Percentiles rank a stretch among this genome's conserved stretches.
These are phyloP conservation scores for Aspergillus ochraceus DNA, from an alignment of 2,329 filamentous ascomycete genomes.

Conservation along the genomic window DNA sequence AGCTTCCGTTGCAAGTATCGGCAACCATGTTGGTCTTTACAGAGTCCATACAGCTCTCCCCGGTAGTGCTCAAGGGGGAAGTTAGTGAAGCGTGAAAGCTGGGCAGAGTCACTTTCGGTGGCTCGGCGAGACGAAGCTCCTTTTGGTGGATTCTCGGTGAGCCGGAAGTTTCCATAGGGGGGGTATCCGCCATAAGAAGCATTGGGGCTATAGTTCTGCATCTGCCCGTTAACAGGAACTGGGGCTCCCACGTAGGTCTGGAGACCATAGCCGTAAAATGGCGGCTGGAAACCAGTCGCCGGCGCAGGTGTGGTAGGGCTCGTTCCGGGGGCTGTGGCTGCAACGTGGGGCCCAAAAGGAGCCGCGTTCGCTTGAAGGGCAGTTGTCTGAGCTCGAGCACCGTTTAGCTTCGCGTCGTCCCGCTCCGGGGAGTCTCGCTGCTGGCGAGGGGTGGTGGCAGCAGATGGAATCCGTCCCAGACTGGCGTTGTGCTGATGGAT, in stretches of 20 bases:
- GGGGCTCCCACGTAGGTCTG: slow-evolving; percentile 57
- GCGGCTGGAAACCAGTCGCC: slow-evolving; percentile 36
- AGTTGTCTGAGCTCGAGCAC: slow-evolving; percentile 64
- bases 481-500: slow-evolving; percentile 75
- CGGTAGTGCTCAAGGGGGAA: slow-evolving; percentile 76
- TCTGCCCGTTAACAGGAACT: slow-evolving; percentile 36
- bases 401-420: slow-evolving; percentile 47
- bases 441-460: slow-evolving; percentile 65
- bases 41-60: slow-evolving; percentile 83
- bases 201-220: slow-evolving; percentile 53
- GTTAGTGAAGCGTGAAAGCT: slow-evolving; percentile 78
- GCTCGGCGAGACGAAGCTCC: slow-evolving; percentile 66
- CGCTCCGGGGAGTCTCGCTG: slow-evolving; percentile 39
- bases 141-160: slow-evolving; percentile 73
- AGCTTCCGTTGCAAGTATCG: slow-evolving; percentile 96
- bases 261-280: slow-evolving; percentile 52
- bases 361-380: slow-evolving; percentile 77
- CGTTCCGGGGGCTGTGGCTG: slow-evolving; percentile 33
- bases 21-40: slow-evolving; percentile 98
- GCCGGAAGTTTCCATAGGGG: slow-evolving; percentile 56
- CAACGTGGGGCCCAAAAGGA: slow-evolving; percentile 69
- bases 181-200: slow-evolving; percentile 54
- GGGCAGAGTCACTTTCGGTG: slow-evolving; percentile 49
- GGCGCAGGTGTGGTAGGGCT: slow-evolving; percentile 30
- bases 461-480: slow-evolving; percentile 74